Evolutionary conservation across 371 early-diverging fungal genomes (phyloP).

Genomic region (Mortierella sp.): DNA sequence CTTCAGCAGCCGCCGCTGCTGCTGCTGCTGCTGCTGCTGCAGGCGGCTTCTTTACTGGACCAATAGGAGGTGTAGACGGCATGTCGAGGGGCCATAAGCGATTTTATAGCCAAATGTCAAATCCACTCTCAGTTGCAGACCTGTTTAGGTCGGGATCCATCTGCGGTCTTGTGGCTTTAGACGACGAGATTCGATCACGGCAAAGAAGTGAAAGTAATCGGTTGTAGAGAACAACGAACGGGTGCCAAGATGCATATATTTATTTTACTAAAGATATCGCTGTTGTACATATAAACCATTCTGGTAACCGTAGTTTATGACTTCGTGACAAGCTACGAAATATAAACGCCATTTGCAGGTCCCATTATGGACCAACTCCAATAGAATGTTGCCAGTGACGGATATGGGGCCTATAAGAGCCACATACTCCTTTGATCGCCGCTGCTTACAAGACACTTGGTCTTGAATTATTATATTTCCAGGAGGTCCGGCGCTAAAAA

Average conservation of each 20-base stretch:
- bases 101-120: constrained; percentile 53
- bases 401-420: neutral
- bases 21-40: no score
- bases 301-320: neutral
- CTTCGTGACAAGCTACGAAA: no score
- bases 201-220: constrained; percentile 52
- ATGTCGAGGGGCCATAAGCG: constrained; percentile 46
- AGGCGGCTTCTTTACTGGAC: neutral
- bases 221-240: constrained; percentile 12
- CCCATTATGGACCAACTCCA: neutral
- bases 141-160: constrained; percentile 48
- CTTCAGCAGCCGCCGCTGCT: constrained; percentile 2
- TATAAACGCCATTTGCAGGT: neutral
- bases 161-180: constrained; percentile 51
- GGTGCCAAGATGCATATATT: neutral
- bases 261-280: neutral
- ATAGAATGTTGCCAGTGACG: neutral
- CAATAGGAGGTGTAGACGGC: neutral
- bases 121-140: constrained; percentile 43
- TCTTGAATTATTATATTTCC: neutral
- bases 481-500: neutral
- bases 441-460: neutral
- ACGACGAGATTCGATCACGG: constrained; percentile 53
- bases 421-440: neutral
- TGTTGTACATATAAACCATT: no score